A percentile compares a stretch with the other conserved stretches of the same genome.
Evolutionary conservation across 2,329 filamentous ascomycete genomes (phyloP).

Genomic region (Colletotrichum liriopes): DNA sequence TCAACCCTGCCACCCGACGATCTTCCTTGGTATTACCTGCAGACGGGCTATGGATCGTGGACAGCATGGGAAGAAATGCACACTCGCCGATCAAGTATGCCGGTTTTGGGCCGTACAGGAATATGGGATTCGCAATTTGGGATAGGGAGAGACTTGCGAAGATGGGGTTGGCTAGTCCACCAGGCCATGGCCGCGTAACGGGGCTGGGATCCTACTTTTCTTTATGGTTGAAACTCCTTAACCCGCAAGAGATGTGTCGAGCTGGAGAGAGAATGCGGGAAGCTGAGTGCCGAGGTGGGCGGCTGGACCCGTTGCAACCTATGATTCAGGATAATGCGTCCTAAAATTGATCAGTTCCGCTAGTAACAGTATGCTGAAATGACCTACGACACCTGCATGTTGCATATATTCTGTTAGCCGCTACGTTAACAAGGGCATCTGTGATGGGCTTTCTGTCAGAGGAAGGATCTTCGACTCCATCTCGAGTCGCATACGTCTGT

Average conservation of each 20-base stretch:
- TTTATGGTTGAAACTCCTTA: slow-evolving; percentile 17
- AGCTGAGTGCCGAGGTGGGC: slow-evolving; percentile 23
- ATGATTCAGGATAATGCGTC: slow-evolving; percentile 39
- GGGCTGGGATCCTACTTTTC: slow-evolving; percentile 32
- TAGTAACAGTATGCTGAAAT: background rate
- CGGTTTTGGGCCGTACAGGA: slow-evolving; percentile 29
- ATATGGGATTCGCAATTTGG: slow-evolving; percentile 35
- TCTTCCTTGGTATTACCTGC: slow-evolving; percentile 18
- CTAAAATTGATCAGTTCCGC: background rate
- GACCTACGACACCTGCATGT: no score
- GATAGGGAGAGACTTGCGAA: slow-evolving; percentile 26
- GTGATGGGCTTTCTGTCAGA: no score
- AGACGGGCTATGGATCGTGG: slow-evolving; percentile 38
- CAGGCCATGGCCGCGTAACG: slow-evolving; percentile 27
- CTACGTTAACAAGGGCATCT: no score
- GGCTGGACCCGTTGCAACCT: slow-evolving; percentile 30
- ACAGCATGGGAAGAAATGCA: slow-evolving; percentile 31
- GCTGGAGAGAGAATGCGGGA: slow-evolving; percentile 30
- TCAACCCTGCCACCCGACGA: background rate
- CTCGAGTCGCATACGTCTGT: no score
- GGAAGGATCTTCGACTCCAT: no score
- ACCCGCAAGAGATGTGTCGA: background rate
- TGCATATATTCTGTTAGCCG: background rate
- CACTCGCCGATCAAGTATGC: slow-evolving; percentile 39
- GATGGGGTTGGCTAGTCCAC: slow-evolving; percentile 28